Percentiles rank a stretch among this genome's conserved stretches.
phyloP scores from a whole-genome alignment of 805 yeast species.

The Metschnikowia lunata region DNA sequence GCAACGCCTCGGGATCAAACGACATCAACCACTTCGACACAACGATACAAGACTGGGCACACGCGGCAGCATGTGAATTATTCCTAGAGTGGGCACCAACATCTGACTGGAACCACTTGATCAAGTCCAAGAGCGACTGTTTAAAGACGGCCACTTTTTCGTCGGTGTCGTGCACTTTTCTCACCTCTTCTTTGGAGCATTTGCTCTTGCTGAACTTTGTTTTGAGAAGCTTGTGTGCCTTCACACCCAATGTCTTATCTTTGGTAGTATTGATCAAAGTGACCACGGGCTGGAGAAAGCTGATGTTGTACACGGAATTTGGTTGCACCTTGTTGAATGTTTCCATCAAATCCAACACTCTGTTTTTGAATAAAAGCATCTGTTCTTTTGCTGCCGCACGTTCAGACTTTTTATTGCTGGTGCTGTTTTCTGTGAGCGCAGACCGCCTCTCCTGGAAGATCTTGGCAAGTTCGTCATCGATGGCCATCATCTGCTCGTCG shows the following conservation, averaged over 20 bases:
- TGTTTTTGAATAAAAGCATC: constrained; percentile 70
- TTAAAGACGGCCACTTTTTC: constrained; percentile 17
- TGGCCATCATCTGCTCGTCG: constrained; percentile 93
- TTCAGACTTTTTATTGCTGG: constrained; percentile 64
- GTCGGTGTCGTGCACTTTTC: constrained; percentile 12
- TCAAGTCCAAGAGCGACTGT: constrained; percentile 21
- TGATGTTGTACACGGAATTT: constrained; percentile 36
- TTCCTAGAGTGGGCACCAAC: constrained; percentile 41
- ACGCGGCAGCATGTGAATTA: constrained; percentile 51
- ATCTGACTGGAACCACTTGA: constrained; percentile 42
- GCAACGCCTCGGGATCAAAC: constrained; percentile 34
- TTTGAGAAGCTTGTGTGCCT: constrained; percentile 70
- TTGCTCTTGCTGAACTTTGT: constrained; percentile 51
- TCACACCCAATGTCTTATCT: constrained; percentile 66
- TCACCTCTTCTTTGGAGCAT: constrained; percentile 21
- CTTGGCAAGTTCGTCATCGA: constrained; percentile 76
- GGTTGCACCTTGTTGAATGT: constrained; percentile 48
- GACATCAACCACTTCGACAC: constrained; percentile 51
- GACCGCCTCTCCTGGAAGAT: constrained; percentile 82
- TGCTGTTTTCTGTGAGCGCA: constrained; percentile 46
- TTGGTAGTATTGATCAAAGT: constrained; percentile 60
- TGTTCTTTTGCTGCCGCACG: constrained; percentile 76
- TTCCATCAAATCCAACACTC: constrained; percentile 76
- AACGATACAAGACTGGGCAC: constrained; percentile 63
- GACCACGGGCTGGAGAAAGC: constrained; percentile 53